A percentile compares a stretch with the other conserved stretches of the same genome.
Conservation (phyloP, 2,329 filamentous ascomycete species). For the Colletotrichum costaricense region DNA sequence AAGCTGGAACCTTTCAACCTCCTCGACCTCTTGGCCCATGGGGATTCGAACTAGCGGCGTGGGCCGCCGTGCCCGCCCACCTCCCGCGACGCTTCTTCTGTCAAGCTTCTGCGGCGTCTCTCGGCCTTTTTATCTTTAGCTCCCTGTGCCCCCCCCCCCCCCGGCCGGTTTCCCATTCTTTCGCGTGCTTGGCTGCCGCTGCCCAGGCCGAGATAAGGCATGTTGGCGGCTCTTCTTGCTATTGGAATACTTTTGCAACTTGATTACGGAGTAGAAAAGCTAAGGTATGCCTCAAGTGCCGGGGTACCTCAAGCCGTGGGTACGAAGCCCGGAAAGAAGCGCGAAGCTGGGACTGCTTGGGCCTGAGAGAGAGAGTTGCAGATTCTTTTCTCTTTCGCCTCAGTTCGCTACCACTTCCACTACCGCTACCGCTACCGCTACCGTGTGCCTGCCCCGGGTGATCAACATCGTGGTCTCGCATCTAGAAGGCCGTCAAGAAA, state of each 20-base stretch:
- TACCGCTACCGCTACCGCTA: neutral
- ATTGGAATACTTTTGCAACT: neutral
- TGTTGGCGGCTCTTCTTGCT: neutral
- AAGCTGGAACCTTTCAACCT: neutral
- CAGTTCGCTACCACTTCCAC: neutral
- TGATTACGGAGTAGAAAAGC: neutral
- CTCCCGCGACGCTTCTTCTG: neutral
- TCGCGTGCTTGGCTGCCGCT: neutral
- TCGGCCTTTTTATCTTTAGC: neutral
- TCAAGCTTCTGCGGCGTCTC: neutral
- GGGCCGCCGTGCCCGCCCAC: neutral
- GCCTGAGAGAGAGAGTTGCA: too few species aligned
- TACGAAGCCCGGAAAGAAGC: neutral
- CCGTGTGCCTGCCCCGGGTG: neutral
- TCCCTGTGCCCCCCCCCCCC: too few species aligned
- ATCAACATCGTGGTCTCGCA: neutral
- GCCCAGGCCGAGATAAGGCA: neutral
- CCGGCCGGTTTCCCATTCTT: neutral
- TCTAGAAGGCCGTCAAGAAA: neutral
- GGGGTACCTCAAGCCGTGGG: neutral
- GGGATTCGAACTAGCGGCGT: neutral
- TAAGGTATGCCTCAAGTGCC: neutral
- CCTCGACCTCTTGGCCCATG: neutral
- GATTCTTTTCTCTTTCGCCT: too few species aligned
- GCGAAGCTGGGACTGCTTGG: neutral